Conservation (phyloP, 257 asterid genomes). For the Solanum peruvianum region DNA sequence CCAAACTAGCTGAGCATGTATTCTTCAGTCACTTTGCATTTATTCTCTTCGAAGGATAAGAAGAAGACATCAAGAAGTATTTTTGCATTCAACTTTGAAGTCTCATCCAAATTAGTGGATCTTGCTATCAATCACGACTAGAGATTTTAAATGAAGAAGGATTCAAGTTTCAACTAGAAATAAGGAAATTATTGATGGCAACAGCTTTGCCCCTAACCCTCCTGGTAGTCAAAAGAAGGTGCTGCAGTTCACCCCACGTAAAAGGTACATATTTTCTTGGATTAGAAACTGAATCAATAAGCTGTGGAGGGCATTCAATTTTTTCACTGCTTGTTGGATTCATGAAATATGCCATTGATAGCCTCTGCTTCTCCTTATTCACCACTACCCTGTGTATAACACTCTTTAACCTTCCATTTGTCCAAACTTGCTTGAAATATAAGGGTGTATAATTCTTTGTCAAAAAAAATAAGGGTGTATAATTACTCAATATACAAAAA, state of each 20-base stretch:
- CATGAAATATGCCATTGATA: conserved; percentile 16
- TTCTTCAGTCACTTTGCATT: neutral
- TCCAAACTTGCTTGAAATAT: conserved; percentile 9
- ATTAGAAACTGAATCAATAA: conserved; percentile 1
- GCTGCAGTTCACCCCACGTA: conserved; percentile 14
- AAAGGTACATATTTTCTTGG: conserved; percentile 13
- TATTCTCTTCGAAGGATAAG: neutral
- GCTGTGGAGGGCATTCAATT: conserved; percentile 14
- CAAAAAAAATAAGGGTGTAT: neutral
- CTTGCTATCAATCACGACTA: neutral
- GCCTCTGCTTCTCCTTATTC: conserved; percentile 7
- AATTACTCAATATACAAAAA: neutral
- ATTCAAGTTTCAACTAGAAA: neutral
- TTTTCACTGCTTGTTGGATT: conserved; percentile 2
- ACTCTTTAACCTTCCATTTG: conserved; percentile 16
- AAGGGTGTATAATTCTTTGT: neutral
- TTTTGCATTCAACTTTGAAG: neutral
- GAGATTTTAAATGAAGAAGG: neutral
- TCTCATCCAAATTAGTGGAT: neutral
- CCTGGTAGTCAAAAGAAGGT: conserved; percentile 6
- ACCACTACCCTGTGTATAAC: conserved; percentile 17
- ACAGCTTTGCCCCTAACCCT: conserved; percentile 16
- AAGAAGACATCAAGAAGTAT: neutral
- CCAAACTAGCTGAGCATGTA: neutral
- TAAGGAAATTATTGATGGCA: conserved; percentile 10